Base-by-base conservation (phyloP, 306 rosid genomes). In the Glycyrrhiza uralensis region DNA sequence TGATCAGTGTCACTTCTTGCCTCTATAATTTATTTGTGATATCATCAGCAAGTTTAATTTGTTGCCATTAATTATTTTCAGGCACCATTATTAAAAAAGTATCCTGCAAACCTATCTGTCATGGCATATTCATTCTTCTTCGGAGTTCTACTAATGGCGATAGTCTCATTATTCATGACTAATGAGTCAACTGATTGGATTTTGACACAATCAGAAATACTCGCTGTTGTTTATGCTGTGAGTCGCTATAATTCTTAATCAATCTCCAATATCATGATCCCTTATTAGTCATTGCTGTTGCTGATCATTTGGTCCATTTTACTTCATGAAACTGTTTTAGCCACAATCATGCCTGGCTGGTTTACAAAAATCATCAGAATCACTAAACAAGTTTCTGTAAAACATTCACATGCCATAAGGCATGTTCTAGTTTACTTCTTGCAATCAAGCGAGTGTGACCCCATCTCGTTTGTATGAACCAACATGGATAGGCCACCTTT, bases 211-310 rank as follows among this genome's bases (percentile, higher is more conserved):
- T 79, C 98, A n/a, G 92, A 94, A 85, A 35, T 83, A 80, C 47
- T 94, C 9, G 97, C 98, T 1, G 87, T 91, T 76, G 66, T 87
- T 51, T 94, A 94, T 75, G 91, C 91, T 77, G 98, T 91, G 83
- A 85, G 92, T 83, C 20, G 14, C 85, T 79, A 10, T 28, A 14
- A 69, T 41, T 52, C 42, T 42, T 41, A 74, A 29, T 74, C 13
- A 10, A 38, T 58, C 22, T 72, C 23, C 58, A 24, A 14, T 63
- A 28, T 55, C 66, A 3, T 29, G 26, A 72, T 11, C 13, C 11
- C 24, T 55, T 28, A 19, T 79, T 42, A 51, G 45, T 56, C 29
- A 54, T 35, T 64, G 11, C 11, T 3, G 32, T 44, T 64, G 7
- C 7, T 1, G 26, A 55, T 63, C 9, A 44, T 63, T 23, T 44